phyloP scores from a whole-genome alignment of 75 land plant genomes.

The Sequoia sempervirens region DNA sequence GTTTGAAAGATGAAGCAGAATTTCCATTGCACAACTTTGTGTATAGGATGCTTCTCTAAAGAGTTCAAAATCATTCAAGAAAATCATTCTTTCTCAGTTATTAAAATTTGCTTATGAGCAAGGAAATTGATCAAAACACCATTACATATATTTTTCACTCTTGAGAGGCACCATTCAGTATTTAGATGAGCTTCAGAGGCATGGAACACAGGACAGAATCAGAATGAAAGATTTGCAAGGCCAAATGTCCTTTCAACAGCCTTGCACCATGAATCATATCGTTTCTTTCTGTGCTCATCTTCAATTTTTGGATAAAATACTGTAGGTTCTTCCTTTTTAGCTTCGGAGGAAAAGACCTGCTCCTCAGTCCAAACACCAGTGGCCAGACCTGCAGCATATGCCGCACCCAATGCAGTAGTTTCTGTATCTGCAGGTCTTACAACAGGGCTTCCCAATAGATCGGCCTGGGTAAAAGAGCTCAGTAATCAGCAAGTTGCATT shows the following conservation, averaged over 20 bases:
- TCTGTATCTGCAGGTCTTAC: slow-evolving; percentile 91
- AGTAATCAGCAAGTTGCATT: neutral
- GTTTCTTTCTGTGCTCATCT: slow-evolving; percentile 64
- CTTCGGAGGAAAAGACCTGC: slow-evolving; percentile 44
- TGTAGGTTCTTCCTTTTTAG: slow-evolving; percentile 30
- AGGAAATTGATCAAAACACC: neutral
- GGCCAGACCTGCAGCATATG: slow-evolving; percentile 96
- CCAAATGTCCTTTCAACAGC: slow-evolving; percentile 87
- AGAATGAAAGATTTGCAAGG: slow-evolving; percentile 70
- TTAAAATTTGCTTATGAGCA: neutral
- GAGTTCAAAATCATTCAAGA: neutral
- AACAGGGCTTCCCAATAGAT: slow-evolving; percentile 81
- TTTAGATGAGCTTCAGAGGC: neutral
- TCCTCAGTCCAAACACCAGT: slow-evolving; percentile 77
- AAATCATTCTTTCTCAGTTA: neutral
- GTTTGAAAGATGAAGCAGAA: neutral
- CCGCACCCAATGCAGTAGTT: slow-evolving; percentile 96
- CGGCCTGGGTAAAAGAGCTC: slow-evolving; percentile 55
- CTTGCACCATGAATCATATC: slow-evolving; percentile 76
- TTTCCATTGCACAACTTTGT: neutral
- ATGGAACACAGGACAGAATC: neutral
- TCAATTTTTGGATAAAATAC: slow-evolving; percentile 51
- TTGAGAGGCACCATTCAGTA: neutral
- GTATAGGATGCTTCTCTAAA: neutral
- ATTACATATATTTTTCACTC: neutral